These are phyloP conservation scores for Starmerella etchellsii DNA, from an alignment of 805 yeast species.

Conservation along the genomic window DNA sequence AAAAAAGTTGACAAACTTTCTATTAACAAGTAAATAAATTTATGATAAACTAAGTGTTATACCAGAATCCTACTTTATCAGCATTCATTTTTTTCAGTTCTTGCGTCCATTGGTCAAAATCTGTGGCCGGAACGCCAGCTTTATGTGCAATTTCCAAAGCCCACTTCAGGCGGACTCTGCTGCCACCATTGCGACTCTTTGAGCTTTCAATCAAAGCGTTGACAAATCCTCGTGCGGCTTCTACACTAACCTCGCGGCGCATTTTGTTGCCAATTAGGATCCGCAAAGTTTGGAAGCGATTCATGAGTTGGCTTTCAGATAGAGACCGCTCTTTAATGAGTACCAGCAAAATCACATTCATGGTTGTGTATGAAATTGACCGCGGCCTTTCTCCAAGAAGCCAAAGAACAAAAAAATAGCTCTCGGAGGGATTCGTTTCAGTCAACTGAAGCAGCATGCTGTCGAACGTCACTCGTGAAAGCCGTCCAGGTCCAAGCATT, in stretches of 20 bases:
- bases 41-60: neutral
- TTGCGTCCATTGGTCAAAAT: conserved; percentile 19
- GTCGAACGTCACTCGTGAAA: conserved; percentile 7
- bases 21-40: no score
- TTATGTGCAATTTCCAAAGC: conserved; percentile 22
- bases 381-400: conserved; percentile 11
- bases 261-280: conserved; percentile 10
- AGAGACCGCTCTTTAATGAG: conserved; percentile 17
- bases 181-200: conserved; percentile 17
- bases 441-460: conserved; percentile 18
- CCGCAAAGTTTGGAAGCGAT: conserved; percentile 18
- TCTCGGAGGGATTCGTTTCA: conserved; percentile 19
- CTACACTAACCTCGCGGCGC: neutral
- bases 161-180: conserved; percentile 23
- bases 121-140: conserved; percentile 18
- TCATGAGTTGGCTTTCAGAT: conserved; percentile 20
- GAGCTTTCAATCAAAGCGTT: conserved; percentile 21
- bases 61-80: conserved; percentile 20
- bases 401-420: conserved; percentile 19
- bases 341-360: conserved; percentile 20
- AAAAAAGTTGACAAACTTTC: no score
- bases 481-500: conserved; percentile 8
- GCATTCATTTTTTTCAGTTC: conserved; percentile 18
- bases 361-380: conserved; percentile 13
- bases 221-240: conserved; percentile 20